phyloP scores from a whole-genome alignment of 208 protist species.

The Vickermania spadyakhi region DNA sequence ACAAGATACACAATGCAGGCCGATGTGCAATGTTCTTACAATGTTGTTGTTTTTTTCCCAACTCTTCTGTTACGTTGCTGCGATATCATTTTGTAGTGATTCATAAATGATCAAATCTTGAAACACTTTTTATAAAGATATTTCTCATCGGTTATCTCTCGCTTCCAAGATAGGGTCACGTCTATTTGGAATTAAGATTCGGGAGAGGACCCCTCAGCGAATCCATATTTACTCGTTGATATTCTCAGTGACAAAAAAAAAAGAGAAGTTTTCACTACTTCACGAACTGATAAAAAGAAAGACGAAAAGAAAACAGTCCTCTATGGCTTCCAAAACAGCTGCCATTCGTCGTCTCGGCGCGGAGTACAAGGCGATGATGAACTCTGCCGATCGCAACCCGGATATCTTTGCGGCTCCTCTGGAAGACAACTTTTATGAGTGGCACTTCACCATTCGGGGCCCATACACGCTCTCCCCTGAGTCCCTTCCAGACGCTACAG shows the following conservation, averaged over 20 bases:
- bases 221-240: too few relatives aligned
- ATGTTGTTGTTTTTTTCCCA: too few relatives aligned
- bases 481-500: constrained; percentile 3
- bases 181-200: too few relatives aligned
- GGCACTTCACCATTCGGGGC: constrained; percentile 97
- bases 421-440: constrained; percentile 96
- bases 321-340: constrained; percentile 9
- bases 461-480: constrained; percentile 17
- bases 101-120: too few relatives aligned
- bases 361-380: constrained; percentile 44
- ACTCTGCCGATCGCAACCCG: constrained; percentile 26
- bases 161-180: too few relatives aligned
- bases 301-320: not conserved
- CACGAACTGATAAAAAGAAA: constrained; percentile 1
- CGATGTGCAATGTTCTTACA: too few relatives aligned
- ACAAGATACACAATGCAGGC: too few relatives aligned
- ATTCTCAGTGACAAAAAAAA: too few relatives aligned
- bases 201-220: too few relatives aligned
- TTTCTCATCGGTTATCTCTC: too few relatives aligned
- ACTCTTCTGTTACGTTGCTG: too few relatives aligned
- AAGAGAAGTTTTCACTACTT: not conserved
- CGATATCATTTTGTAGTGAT: not conserved
- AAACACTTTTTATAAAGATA: too few relatives aligned
- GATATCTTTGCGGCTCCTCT: constrained; percentile 55
- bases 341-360: constrained; percentile 67